These are phyloP conservation scores for Globisporangium sylvaticum DNA, from an alignment of 352 stramenopile genomes.

Conservation along the genomic window DNA sequence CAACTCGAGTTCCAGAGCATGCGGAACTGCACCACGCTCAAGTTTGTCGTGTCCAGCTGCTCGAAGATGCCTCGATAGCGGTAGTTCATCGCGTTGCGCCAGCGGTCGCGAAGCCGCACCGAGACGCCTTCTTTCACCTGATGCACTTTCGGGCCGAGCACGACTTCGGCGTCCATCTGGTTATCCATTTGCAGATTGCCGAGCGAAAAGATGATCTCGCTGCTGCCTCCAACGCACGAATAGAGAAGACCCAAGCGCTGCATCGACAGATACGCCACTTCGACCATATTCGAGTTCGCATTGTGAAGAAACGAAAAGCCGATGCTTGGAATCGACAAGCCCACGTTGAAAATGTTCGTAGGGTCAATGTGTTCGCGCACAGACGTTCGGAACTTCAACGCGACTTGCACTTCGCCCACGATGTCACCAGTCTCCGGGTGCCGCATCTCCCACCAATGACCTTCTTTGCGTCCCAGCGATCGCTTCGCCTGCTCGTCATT, in stretches of 20 bases:
- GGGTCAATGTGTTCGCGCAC: slow-evolving; percentile 47
- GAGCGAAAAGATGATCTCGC: slow-evolving; percentile 75
- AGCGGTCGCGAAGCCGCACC: slow-evolving; percentile 78
- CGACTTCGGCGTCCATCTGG: slow-evolving; percentile 85
- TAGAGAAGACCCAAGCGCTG: slow-evolving; percentile 77
- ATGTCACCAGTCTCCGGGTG: slow-evolving; percentile 70
- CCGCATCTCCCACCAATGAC: slow-evolving; percentile 83
- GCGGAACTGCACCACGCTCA: slow-evolving; percentile 80
- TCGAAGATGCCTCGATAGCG: slow-evolving; percentile 80
- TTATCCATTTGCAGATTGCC: slow-evolving; percentile 89
- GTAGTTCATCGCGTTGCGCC: slow-evolving; percentile 82
- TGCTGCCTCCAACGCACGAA: slow-evolving; percentile 71
- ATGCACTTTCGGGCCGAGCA: slow-evolving; percentile 78
- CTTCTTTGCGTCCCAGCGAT: slow-evolving; percentile 66
- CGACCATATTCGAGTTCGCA: slow-evolving; percentile 73
- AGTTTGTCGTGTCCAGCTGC: slow-evolving; percentile 58
- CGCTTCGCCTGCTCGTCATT: slow-evolving; percentile 66
- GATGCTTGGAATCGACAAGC: slow-evolving; percentile 75
- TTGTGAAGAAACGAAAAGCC: slow-evolving; percentile 84
- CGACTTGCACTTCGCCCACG: slow-evolving; percentile 76
- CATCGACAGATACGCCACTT: slow-evolving; percentile 86
- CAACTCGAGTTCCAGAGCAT: slow-evolving; percentile 86
- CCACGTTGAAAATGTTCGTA: slow-evolving; percentile 70
- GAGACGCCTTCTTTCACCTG: slow-evolving; percentile 85
- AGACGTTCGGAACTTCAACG: slow-evolving; percentile 77